Conservation (phyloP, 345 rosid genomes). For the Conringia planisiliqua region DNA sequence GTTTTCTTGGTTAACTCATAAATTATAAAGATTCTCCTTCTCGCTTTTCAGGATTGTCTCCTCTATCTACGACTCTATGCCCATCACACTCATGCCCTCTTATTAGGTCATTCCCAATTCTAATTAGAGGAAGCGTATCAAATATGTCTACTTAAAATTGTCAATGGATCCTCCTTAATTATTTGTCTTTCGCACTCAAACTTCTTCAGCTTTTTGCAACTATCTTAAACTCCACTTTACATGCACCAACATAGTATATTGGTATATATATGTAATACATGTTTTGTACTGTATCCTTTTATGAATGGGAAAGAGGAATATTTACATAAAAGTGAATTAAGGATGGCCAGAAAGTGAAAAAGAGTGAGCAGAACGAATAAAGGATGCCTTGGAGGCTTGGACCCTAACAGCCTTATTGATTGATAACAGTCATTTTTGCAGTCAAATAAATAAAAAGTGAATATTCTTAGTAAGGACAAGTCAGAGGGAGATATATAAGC, state of each 20-base stretch:
- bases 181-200: too few species aligned
- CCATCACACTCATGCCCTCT: conserved; percentile 27
- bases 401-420: not conserved
- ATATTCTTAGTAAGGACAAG: too few species aligned
- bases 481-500: too few species aligned
- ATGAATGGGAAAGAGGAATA: conserved; percentile 1
- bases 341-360: too few species aligned
- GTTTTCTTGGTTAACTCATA: conserved; percentile 5
- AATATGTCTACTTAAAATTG: too few species aligned
- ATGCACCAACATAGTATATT: conserved; percentile 4
- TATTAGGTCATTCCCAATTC: conserved; percentile 14
- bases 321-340: not conserved
- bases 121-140: conserved; percentile 2
- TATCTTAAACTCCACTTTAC: not conserved
- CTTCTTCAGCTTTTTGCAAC: not conserved
- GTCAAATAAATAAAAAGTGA: not conserved
- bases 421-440: not conserved
- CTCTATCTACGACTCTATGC: conserved; percentile 18
- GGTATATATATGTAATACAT: not conserved
- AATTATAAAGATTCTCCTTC: not conserved
- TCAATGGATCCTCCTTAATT: too few species aligned
- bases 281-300: not conserved
- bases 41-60: conserved; percentile 6
- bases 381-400: not conserved
- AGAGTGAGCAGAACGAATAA: too few species aligned